Base-by-base conservation (phyloP, 1,139 yeast species). In the Candida sp. region DNA sequence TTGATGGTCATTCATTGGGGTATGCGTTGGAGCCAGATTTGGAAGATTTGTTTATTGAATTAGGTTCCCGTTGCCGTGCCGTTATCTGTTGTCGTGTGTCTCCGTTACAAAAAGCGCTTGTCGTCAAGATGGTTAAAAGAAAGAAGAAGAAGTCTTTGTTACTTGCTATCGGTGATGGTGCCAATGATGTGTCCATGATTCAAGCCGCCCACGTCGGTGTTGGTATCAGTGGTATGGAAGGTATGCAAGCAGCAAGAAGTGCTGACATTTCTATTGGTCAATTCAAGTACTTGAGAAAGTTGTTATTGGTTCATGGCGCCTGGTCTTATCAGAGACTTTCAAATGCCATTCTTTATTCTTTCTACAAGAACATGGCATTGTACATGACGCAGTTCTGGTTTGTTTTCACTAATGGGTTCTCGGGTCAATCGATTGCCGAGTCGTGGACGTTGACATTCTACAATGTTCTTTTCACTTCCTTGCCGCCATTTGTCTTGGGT, bases 371-470 rank as follows among this genome's bases (percentile, higher is more conserved):
- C 63, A 90, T 94, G 64, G 91, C 97, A 1, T 78, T 96, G 52
- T 94, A 93, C 70, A 90, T 94, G 97, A 91, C 98, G 3, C 99
- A 96, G 71, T 96, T 96, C 70, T 96, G 99, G 99, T 96, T 82
- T 69, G 98, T 93, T 30, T 94, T 94, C 66, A 81, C 86, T 53
- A 94, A 93, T 68, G 96, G 93, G 9, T 96, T 85, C 64, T 91
- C 98, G 27, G 99, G 99, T 27, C 97, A 94, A 70, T 91, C 97
- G 0, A 87, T 96, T 59, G 90, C 89, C 65, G 99, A 96, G 68
- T 93, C 98, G 0, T 96, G 99, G 99, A 91, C 98, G 0, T 84
- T 96, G 65, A 94, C 99, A 0, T 88, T 90, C 58, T 96, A 94
- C 75, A 96, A 96, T 63, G 97, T 96, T n/a, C 80, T 96, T 52